phyloP scores from a whole-genome alignment of 495 filamentous ascomycete genomes.

The Neurospora intermedia region DNA sequence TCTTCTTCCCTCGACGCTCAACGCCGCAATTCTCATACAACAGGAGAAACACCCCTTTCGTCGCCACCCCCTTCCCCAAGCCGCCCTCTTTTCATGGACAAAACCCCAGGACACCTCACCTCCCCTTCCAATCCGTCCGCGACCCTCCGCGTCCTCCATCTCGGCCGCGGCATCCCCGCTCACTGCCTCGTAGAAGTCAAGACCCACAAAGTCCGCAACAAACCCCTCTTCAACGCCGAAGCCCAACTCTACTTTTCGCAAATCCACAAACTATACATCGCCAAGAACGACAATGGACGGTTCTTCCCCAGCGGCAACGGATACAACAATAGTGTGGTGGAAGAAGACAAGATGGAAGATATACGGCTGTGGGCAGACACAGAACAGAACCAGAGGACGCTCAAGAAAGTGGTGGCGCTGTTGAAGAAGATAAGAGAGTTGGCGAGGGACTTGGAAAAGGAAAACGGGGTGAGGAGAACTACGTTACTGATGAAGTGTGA shows the following conservation, averaged over 20 bases:
- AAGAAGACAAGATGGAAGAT: background rate
- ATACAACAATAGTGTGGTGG: background rate
- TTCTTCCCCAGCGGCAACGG: background rate
- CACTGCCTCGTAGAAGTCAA: constrained; percentile 18
- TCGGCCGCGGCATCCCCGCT: constrained; percentile 6
- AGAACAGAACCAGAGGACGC: background rate
- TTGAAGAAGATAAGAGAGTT: constrained; percentile 3
- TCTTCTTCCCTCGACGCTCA: background rate
- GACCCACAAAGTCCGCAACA: constrained; percentile 4
- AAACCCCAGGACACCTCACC: background rate
- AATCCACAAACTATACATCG: constrained; percentile 6
- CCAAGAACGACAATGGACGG: constrained; percentile 6
- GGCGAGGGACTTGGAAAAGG: background rate
- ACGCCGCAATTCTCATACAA: background rate
- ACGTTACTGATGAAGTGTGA: constrained; percentile 2
- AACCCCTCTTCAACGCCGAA: constrained; percentile 3
- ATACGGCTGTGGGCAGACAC: background rate
- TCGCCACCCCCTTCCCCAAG: background rate
- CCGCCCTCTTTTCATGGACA: background rate
- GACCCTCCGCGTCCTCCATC: constrained; percentile 4
- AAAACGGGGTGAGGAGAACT: background rate
- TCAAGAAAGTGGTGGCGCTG: constrained; percentile 3
- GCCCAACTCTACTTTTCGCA: constrained; percentile 18
- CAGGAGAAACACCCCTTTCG: background rate
- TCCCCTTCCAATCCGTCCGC: background rate